These are phyloP conservation scores for Suhomyces coccinellae DNA, from an alignment of 1,139 yeast genomes.

Conservation along the genomic window DNA sequence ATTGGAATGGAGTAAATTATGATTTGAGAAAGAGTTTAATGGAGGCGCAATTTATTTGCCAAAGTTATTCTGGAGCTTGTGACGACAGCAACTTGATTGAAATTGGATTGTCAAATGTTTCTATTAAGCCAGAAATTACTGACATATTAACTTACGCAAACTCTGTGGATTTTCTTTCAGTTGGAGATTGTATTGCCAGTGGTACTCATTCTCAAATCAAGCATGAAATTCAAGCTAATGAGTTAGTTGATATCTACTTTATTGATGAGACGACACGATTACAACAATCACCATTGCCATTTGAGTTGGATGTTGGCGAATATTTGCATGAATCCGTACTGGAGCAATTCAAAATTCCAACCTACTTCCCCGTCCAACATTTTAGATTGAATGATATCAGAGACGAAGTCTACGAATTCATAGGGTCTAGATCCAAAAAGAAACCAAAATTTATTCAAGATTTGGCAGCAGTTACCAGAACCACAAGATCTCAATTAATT, in stretches of 20 bases:
- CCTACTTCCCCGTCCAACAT: not conserved
- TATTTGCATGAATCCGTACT: constrained; percentile 14
- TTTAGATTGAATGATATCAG: constrained; percentile 15
- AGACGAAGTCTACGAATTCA: constrained; percentile 14
- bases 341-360: not conserved
- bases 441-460: constrained; percentile 22
- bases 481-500: constrained; percentile 13
- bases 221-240: constrained; percentile 38
- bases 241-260: constrained; percentile 35
- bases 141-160: constrained; percentile 13
- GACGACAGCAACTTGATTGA: not conserved
- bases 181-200: constrained; percentile 37
- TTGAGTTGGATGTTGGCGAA: constrained; percentile 40
- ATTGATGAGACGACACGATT: constrained; percentile 28
- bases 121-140: not conserved
- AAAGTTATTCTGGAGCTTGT: constrained; percentile 11
- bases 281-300: constrained; percentile 27
- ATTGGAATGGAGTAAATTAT: constrained; percentile 23
- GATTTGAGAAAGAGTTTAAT: constrained; percentile 61
- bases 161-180: constrained; percentile 37
- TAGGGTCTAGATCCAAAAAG: constrained; percentile 23
- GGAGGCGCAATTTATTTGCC: constrained; percentile 60
- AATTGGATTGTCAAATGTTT: not conserved
- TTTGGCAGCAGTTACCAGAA: constrained; percentile 14
- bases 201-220: constrained; percentile 37